These are phyloP conservation scores for Metarhizium rileyi DNA, from an alignment of 2,329 filamentous ascomycete species.

Conservation along the genomic window DNA sequence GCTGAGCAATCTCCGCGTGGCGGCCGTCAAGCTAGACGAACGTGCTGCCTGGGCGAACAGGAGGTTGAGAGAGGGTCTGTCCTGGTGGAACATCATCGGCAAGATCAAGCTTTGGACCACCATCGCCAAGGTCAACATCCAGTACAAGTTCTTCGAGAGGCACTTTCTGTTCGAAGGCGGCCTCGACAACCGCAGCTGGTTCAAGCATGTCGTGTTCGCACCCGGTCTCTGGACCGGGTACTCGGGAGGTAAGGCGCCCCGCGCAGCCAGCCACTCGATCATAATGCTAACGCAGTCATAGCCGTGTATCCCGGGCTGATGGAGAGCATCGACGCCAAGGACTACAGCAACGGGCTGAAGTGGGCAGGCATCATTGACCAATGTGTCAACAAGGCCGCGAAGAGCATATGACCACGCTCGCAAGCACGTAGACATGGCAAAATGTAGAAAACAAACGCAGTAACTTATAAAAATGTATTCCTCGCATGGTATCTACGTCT, in stretches of 20 bases:
- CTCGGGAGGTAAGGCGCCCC: conserved; percentile 50
- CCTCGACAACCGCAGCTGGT: conserved; percentile 74
- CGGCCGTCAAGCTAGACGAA: conserved; percentile 36
- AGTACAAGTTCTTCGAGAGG: conserved; percentile 78
- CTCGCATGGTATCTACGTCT: too few species aligned
- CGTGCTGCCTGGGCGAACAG: conserved; percentile 30
- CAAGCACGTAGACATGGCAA: neutral
- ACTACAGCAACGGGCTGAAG: conserved; percentile 46
- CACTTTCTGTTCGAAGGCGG: conserved; percentile 68
- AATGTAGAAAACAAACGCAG: too few species aligned
- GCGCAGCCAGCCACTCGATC: neutral
- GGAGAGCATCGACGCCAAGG: conserved; percentile 51
- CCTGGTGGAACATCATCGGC: conserved; percentile 71
- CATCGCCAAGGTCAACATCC: conserved; percentile 60
- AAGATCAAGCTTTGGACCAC: conserved; percentile 53
- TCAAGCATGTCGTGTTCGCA: conserved; percentile 91
- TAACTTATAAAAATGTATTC: too few species aligned
- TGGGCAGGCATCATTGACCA: conserved; percentile 51
- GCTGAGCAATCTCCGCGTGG: conserved; percentile 26
- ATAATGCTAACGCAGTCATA: conserved; percentile 14
- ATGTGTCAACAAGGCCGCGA: conserved; percentile 37
- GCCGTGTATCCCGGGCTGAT: conserved; percentile 53
- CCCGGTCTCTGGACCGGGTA: conserved; percentile 90
- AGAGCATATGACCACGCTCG: conserved; percentile 21
- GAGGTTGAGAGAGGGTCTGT: conserved; percentile 43